These are phyloP conservation scores for Colletotrichum theobromicola DNA, from an alignment of 2,329 filamentous ascomycete species.

Conservation along the genomic window DNA sequence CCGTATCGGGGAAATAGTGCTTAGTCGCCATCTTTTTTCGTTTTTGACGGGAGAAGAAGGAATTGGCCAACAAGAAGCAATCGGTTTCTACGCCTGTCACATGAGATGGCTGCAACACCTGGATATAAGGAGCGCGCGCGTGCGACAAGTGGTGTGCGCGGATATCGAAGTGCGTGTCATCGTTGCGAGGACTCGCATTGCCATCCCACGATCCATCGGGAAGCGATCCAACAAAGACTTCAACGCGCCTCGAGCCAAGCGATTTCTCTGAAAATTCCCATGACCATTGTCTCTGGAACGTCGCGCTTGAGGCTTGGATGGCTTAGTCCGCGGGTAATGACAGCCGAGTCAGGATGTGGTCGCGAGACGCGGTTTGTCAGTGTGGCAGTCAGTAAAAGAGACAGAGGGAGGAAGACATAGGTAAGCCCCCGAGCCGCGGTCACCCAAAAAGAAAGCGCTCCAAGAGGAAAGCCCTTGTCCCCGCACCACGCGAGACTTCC, in stretches of 20 bases:
- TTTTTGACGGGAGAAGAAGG: neutral
- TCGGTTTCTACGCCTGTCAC: no score
- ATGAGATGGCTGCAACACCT: neutral
- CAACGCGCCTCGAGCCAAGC: neutral
- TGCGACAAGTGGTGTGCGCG: neutral
- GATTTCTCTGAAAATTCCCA: neutral
- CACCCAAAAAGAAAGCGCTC: neutral
- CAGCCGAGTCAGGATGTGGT: neutral
- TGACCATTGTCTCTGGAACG: neutral
- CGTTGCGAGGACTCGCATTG: neutral
- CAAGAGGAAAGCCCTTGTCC: neutral
- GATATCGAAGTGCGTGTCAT: neutral
- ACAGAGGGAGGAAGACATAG: neutral
- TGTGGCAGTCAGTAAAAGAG: neutral
- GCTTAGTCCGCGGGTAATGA: neutral
- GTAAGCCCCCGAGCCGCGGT: neutral
- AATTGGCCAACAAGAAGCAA: neutral
- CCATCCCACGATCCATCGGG: neutral
- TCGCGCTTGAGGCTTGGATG: neutral
- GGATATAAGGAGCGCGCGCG: neutral
- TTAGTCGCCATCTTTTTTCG: slow-evolving; percentile 20
- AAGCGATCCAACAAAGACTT: neutral
- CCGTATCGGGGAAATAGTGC: slow-evolving; percentile 23
- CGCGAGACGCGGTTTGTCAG: neutral
- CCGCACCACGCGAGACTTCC: neutral